A percentile compares a stretch with the other conserved stretches of the same genome.
phyloP scores from a whole-genome alignment of 106 monocot genomes.

The Chionographis japonica region DNA sequence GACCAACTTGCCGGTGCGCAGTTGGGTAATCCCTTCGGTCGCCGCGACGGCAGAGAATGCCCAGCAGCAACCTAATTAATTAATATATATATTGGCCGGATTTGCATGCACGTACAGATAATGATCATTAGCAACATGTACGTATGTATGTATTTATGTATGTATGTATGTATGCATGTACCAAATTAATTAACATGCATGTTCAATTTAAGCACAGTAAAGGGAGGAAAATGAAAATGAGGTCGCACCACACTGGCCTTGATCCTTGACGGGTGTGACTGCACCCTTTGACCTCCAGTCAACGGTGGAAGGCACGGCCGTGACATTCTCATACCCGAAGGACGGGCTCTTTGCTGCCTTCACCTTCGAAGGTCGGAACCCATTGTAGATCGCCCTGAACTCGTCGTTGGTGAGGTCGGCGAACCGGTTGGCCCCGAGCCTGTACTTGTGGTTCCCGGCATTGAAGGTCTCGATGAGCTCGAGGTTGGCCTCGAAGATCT shows the following conservation, averaged over 20 bases:
- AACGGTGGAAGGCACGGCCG: conserved; percentile 34
- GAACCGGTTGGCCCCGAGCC: conserved; percentile 52
- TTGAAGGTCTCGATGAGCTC: conserved; percentile 37
- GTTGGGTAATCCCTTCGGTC: conserved; percentile 21
- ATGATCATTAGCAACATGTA: not conserved
- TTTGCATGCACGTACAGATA: not conserved
- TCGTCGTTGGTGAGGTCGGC: conserved; percentile 70
- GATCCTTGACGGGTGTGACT: conserved; percentile 48
- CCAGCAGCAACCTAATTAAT: conserved; percentile 31
- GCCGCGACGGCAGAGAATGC: conserved; percentile 21
- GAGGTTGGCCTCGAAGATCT: conserved; percentile 53
- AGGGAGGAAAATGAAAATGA: no score
- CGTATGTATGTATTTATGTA: no score
- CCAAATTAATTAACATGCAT: no score
- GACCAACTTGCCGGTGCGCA: conserved; percentile 17
- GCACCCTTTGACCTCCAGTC: conserved; percentile 77
- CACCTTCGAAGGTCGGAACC: conserved; percentile 9
- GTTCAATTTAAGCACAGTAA: no score
- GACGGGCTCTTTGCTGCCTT: conserved; percentile 1
- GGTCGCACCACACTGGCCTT: conserved; percentile 58
- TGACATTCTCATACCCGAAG: conserved; percentile 6
- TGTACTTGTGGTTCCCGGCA: conserved; percentile 20
- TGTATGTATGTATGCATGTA: no score
- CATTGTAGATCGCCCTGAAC: conserved; percentile 34
- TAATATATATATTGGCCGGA: not conserved